These are phyloP conservation scores for Xerocomellus dryophilus DNA, from an alignment of 768 basidiomycete species.

Conservation along the genomic window DNA sequence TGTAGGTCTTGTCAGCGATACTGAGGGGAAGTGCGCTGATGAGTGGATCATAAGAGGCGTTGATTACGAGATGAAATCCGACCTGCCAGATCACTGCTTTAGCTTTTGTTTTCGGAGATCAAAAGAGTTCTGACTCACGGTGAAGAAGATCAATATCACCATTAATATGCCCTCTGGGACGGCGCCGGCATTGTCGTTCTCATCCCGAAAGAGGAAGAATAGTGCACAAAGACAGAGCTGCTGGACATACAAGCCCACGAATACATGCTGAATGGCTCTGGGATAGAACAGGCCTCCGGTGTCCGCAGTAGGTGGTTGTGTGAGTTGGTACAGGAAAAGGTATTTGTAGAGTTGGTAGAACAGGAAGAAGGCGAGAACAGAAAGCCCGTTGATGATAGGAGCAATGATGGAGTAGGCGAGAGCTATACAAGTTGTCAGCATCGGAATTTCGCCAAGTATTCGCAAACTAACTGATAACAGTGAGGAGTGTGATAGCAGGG, in stretches of 20 bases:
- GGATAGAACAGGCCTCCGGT: slow-evolving; percentile 97
- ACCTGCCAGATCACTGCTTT: slow-evolving; percentile 31
- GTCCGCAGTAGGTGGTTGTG: slow-evolving; percentile 65
- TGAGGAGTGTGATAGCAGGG: slow-evolving; percentile 70
- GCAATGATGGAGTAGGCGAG: slow-evolving; percentile 85
- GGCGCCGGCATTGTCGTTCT: slow-evolving; percentile 50
- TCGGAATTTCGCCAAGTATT: neutral
- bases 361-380: slow-evolving; percentile 74
- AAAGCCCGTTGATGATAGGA: slow-evolving; percentile 90
- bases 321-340: slow-evolving; percentile 76
- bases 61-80: slow-evolving; percentile 71
- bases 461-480: slow-evolving; percentile 67
- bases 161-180: slow-evolving; percentile 77
- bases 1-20: slow-evolving; percentile 67
- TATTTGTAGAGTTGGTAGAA: slow-evolving; percentile 87
- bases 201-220: slow-evolving; percentile 82
- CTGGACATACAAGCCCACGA: slow-evolving; percentile 91
- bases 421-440: slow-evolving; percentile 37
- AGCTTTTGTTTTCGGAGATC: neutral
- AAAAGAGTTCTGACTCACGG: slow-evolving; percentile 46
- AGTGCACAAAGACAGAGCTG: slow-evolving; percentile 80
- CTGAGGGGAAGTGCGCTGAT: slow-evolving; percentile 71
- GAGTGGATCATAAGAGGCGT: slow-evolving; percentile 79
- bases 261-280: slow-evolving; percentile 87
- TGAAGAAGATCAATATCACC: slow-evolving; percentile 80